Base-by-base conservation (phyloP, 1,284 basidiomycete genomes). In the Coniferiporia sulphurascens region DNA sequence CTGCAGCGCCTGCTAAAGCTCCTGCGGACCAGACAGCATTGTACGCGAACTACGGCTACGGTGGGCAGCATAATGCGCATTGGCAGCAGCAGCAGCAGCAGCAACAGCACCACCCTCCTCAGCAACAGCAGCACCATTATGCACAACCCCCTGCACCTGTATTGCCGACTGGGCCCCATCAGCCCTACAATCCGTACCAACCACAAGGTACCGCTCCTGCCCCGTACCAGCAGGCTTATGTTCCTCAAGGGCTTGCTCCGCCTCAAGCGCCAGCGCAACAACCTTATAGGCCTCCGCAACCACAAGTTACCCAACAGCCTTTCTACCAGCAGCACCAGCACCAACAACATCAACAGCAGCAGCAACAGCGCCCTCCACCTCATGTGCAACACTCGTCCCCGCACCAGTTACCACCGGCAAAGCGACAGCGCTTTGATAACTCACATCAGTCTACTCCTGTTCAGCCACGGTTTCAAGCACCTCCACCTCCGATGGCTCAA, bases 31-130 rank as follows among this genome's bases (percentile, higher is more conserved):
- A 89, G 65, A 88, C 84, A 67, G 85, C 88, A 27, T 68, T 92
- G 38, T 92, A 91, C 66, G 89, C 89, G 1, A 92, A 92, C 69
- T 92, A 92, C 67, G 89, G 89, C 32, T 92, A 92, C 68, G 88
- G 89, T 2, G 76, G 79, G 46, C 85, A 85, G 52, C 70, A 76
- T 65, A 76, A 73, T 58, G 70, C 75, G 58, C 77, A 80, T 64
- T 86, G 84, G 83, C 86, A 86, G 65, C 82, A 80, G 59, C 80
- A 83, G 65, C 82, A 80, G 59, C 80, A 83, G 59, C 84, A 80
- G 59, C 80, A 83, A 2, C 27, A 27, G 27, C 27, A 27, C 59
- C 84, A 83, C 58, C 79, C 80, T 36, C 79, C 78, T 48, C 77
- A 73, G 51, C 71, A 69, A 15, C 76, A 72, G 6, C 79, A 82